Evolutionary conservation across 2,329 filamentous ascomycete species (phyloP).

Genomic region (Aspergillus piperis): DNA sequence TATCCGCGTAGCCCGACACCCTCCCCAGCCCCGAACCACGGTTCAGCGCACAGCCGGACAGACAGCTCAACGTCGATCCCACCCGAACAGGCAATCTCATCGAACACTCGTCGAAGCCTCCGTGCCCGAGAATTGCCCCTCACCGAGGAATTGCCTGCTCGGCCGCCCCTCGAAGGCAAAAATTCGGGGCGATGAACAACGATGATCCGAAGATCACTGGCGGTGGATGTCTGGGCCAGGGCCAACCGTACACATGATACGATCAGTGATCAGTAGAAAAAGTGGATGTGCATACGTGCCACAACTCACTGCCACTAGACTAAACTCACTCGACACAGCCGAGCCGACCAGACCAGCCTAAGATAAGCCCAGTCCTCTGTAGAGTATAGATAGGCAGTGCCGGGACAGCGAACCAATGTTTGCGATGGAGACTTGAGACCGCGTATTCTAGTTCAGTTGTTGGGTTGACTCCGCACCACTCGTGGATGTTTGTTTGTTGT

Average conservation of each 20-base stretch:
- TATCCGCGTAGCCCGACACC: neutral
- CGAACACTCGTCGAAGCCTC: slow-evolving; percentile 9
- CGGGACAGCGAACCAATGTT: neutral
- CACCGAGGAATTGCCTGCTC: neutral
- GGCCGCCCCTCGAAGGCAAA: neutral
- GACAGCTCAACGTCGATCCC: slow-evolving; percentile 9
- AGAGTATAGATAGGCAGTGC: neutral
- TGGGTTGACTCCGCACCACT: no score
- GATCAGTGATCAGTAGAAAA: neutral
- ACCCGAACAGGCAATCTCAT: slow-evolving; percentile 11
- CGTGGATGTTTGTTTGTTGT: neutral
- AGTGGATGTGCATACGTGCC: neutral
- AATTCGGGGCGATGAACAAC: neutral
- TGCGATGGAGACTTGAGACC: neutral
- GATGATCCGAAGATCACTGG: slow-evolving; percentile 2
- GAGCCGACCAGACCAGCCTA: neutral
- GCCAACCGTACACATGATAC: neutral
- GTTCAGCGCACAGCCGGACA: neutral
- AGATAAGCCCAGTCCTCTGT: neutral
- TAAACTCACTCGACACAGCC: neutral
- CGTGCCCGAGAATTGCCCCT: neutral
- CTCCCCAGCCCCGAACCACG: slow-evolving; percentile 1
- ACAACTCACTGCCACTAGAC: neutral
- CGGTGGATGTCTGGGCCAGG: neutral
- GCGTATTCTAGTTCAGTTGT: no score